phyloP scores from a whole-genome alignment of 805 yeast species.

The Ogataea thermomethanolica region DNA sequence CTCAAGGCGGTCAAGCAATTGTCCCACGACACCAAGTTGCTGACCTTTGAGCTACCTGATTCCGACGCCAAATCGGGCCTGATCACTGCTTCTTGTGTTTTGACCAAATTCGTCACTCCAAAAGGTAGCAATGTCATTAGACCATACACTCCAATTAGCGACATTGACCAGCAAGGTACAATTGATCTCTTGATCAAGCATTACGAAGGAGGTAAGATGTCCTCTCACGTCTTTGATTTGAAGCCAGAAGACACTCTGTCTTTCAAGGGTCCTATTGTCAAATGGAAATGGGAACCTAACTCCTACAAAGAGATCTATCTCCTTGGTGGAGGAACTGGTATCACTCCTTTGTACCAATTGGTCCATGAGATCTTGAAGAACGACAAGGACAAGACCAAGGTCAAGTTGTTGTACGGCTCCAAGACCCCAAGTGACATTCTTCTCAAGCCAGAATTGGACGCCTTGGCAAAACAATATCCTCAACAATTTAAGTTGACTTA shows the following conservation, averaged over 20 bases:
- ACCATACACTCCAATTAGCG: conserved; percentile 85
- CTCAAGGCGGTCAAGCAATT: conserved; percentile 44
- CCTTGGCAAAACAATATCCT: conserved; percentile 59
- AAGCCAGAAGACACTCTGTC: conserved; percentile 78
- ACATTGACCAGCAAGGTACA: conserved; percentile 63
- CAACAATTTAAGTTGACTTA: conserved; percentile 75
- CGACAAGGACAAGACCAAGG: conserved; percentile 87
- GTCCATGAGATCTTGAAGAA: conserved; percentile 70
- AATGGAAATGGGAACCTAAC: conserved; percentile 90
- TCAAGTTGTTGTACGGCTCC: conserved; percentile 78
- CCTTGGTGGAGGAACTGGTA: conserved; percentile 96
- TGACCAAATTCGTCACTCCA: conserved; percentile 77
- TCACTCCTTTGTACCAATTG: conserved; percentile 92
- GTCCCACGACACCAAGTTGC: conserved; percentile 62
- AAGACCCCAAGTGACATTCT: conserved; percentile 76
- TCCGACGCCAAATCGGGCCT: conserved; percentile 72
- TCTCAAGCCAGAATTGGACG: conserved; percentile 74
- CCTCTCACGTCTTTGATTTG: conserved; percentile 65
- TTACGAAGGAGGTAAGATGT: conserved; percentile 89
- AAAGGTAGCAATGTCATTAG: conserved; percentile 86
- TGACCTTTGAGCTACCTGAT: conserved; percentile 66
- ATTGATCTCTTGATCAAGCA: conserved; percentile 80
- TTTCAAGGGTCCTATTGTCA: conserved; percentile 90
- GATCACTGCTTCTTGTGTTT: conserved; percentile 69
- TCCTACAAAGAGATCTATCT: conserved; percentile 74